Evolutionary conservation across 441 rosid genomes (phyloP).

Genomic region (Melastoma candidum): DNA sequence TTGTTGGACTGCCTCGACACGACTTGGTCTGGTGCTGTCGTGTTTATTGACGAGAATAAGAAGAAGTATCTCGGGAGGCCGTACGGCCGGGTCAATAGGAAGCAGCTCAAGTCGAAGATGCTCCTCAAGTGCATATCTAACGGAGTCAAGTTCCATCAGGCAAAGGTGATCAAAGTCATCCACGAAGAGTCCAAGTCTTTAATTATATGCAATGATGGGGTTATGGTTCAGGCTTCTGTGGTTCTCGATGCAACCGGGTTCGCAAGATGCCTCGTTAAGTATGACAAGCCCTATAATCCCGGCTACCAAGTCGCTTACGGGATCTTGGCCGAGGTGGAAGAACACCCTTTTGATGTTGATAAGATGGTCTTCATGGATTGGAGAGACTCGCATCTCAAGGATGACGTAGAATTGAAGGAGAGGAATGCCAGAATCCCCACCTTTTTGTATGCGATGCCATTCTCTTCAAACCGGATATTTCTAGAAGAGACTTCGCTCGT

Average conservation of each 20-base stretch:
- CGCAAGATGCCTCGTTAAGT: conserved; percentile 82
- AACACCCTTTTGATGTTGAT: conserved; percentile 82
- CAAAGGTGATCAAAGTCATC: conserved; percentile 76
- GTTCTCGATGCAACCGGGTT: conserved; percentile 98
- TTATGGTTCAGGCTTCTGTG: conserved; percentile 63
- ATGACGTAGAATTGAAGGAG: conserved; percentile 32
- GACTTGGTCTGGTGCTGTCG: conserved; percentile 90
- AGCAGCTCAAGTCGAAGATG: conserved; percentile 85
- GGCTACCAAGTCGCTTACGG: conserved; percentile 97
- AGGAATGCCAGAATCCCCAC: conserved; percentile 71
- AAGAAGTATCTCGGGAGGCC: conserved; percentile 69
- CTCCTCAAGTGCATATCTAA: conserved; percentile 69
- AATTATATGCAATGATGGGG: conserved; percentile 76
- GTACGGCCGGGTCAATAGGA: conserved; percentile 87
- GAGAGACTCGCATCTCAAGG: conserved; percentile 74
- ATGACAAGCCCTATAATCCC: conserved; percentile 88
- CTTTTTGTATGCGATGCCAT: conserved; percentile 89
- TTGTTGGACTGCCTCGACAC: conserved; percentile 86
- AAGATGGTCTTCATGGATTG: conserved; percentile 97
- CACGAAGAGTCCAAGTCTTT: conserved; percentile 77
- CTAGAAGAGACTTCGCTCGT: conserved; percentile 91
- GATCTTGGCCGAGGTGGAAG: conserved; percentile 84
- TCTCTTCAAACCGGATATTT: conserved; percentile 62
- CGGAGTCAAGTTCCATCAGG: conserved; percentile 84
- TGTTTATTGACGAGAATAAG: conserved; percentile 40